phyloP scores from a whole-genome alignment of 495 filamentous ascomycete species.

The Cladorrhinum samala region DNA sequence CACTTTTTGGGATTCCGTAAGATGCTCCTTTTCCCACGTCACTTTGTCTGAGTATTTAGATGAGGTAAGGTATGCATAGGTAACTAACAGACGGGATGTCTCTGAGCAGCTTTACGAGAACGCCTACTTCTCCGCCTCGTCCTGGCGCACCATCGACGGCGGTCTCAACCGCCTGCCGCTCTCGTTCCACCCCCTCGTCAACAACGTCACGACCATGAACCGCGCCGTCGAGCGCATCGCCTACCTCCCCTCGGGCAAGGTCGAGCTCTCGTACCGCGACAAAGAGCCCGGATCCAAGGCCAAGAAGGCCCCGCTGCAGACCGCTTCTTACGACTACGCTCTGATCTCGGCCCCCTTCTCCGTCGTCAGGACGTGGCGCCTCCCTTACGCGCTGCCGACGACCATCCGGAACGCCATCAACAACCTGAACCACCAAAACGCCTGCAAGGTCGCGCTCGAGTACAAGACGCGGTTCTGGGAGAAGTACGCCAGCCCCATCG shows the following conservation, averaged over 20 bases:
- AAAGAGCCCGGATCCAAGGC: constrained; percentile 31
- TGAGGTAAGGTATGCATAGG: no score
- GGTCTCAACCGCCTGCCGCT: constrained; percentile 51
- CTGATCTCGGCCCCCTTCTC: constrained; percentile 58
- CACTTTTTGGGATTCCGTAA: constrained; percentile 38
- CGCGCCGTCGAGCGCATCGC: constrained; percentile 43
- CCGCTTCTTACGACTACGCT: constrained; percentile 57
- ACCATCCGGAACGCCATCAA: constrained; percentile 54
- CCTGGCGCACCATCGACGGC: constrained; percentile 62
- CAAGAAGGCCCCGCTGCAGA: constrained; percentile 35
- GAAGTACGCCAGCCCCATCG: constrained; percentile 52
- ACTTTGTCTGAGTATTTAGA: no score
- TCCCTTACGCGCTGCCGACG: constrained; percentile 32
- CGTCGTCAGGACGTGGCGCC: constrained; percentile 48
- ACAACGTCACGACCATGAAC: constrained; percentile 48
- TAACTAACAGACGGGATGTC: no score
- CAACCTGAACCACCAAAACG: constrained; percentile 49
- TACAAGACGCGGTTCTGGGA: constrained; percentile 67
- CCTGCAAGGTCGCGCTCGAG: constrained; percentile 62
- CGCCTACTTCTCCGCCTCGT: constrained; percentile 54
- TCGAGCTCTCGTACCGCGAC: constrained; percentile 43
- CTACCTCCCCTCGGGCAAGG: constrained; percentile 32
- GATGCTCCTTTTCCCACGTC: no score
- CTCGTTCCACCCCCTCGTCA: constrained; percentile 56
- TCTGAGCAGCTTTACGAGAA: constrained; percentile 41